Conservation (phyloP, 345 rosid genomes). For the Geranium brycei region DNA sequence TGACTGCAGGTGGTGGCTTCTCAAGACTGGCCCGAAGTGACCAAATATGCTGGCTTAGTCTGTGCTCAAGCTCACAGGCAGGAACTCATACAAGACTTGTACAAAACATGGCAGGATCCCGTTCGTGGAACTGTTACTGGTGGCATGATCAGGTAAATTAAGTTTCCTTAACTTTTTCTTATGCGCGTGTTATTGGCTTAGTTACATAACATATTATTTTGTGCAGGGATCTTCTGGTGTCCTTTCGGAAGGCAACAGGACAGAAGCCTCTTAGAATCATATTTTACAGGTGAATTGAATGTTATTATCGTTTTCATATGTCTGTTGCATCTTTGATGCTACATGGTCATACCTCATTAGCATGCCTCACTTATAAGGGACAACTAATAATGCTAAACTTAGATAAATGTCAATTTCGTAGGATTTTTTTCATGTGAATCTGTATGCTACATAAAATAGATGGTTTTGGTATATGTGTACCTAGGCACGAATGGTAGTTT, state of each 20-base stretch:
- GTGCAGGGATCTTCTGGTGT: slow-evolving; percentile 75
- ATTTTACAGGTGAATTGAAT: slow-evolving; percentile 58
- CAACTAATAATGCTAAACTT: too few species aligned
- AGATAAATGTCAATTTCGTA: too few species aligned
- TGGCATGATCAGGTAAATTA: slow-evolving; percentile 94
- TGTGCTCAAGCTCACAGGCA: slow-evolving; percentile 99
- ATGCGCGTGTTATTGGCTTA: neutral
- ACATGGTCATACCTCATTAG: too few species aligned
- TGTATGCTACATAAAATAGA: too few species aligned
- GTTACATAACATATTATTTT: neutral
- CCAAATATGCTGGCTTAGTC: slow-evolving; percentile 92
- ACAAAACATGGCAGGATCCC: slow-evolving; percentile 92
- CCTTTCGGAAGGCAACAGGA: slow-evolving; percentile 92
- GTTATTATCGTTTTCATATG: neutral
- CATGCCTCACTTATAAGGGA: too few species aligned
- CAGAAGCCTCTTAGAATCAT: slow-evolving; percentile 89
- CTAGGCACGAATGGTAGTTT: too few species aligned
- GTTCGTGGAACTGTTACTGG: slow-evolving; percentile 79
- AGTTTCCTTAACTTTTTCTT: slow-evolving; percentile 1
- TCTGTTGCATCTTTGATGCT: too few species aligned
- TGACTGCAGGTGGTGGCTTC: slow-evolving; percentile 78
- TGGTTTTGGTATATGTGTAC: too few species aligned
- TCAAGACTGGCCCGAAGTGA: slow-evolving; percentile 99
- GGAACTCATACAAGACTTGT: slow-evolving; percentile 94
- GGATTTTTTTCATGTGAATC: too few species aligned